Base-by-base conservation (phyloP, 192 early-diverging fungal genomes). In the Coemansia sp. region DNA sequence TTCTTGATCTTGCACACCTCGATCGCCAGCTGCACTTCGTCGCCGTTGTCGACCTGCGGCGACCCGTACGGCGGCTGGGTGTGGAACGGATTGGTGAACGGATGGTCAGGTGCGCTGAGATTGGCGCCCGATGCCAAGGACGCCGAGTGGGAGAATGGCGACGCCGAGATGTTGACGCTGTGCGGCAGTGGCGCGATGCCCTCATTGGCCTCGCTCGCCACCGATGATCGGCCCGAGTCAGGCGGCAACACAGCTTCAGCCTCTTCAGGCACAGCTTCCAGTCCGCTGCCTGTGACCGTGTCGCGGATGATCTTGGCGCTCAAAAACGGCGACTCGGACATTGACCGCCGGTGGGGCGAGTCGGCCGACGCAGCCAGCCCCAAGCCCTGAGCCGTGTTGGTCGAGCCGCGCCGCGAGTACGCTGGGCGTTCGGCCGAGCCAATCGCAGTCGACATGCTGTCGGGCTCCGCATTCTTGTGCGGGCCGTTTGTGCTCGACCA, bases 1-100 rank as follows among this genome's bases (percentile, higher is more conserved):
- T 96, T 95, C 82, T 93, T 93, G 74, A 98, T 90, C 66, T 85
- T 86, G 74, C 94, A 93, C 34, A 98, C 68, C 83, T 95, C 93
- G 21, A 98, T 87, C 14, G 87, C 85, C 74, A 96, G 88, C 34
- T 89, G 87, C 20, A 98, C 86, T 78, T 96, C 94, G 22, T 90
- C 93, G 20, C 89, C 88, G 48, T 65, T 67, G 57, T 82, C 79
- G 25, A 75, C 73, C 42, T 82, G 70, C 17, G 69, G 36, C 2
- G 72, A 40, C 28, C 79, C 79, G 26, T 82, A 82, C 19, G 77
- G 77, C 55, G 78, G 72, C 14, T 46, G 42, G 5, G 22, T 47
- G 59, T 66, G 69, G 75, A 78, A 78, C 47, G 75, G 69, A 40
- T 78, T 72, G 19, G 17, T 63, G 47, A 73, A 73, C 23, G 62